These are phyloP conservation scores for Fonsecaea monophora DNA, from an alignment of 2,329 filamentous ascomycete species.

Conservation along the genomic window DNA sequence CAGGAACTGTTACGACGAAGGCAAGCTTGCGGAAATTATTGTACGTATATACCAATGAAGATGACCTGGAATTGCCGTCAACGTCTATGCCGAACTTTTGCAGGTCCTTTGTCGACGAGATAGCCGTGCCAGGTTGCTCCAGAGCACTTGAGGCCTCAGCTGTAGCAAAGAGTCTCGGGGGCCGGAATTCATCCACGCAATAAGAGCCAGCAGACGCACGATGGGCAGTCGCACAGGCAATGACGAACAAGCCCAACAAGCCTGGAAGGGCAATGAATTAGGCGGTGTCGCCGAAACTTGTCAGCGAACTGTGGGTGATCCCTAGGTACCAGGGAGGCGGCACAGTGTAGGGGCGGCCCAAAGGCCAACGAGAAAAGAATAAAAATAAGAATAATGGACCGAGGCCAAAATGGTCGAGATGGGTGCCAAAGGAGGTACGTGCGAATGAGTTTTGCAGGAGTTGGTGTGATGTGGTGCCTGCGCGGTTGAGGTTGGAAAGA, in stretches of 20 bases:
- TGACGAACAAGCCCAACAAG: slow-evolving; percentile 5
- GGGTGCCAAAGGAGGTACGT: slow-evolving; percentile 2
- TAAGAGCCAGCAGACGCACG: slow-evolving; percentile 12
- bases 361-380: background rate
- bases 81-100: slow-evolving; percentile 30
- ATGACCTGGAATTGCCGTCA: slow-evolving; percentile 12
- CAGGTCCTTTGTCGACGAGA: slow-evolving; percentile 27
- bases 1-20: slow-evolving; percentile 32
- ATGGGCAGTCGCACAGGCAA: slow-evolving; percentile 22
- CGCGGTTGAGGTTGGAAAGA: slow-evolving; percentile 21
- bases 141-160: slow-evolving; percentile 24
- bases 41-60: slow-evolving; percentile 35
- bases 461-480: background rate
- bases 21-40: slow-evolving; percentile 30
- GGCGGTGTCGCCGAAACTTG: slow-evolving; percentile 29
- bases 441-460: slow-evolving; percentile 1
- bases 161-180: slow-evolving; percentile 17
- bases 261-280: slow-evolving; percentile 25
- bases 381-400: slow-evolving; percentile 8
- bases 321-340: background rate
- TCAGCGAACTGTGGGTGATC: slow-evolving; percentile 8
- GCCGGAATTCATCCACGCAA: slow-evolving; percentile 23
- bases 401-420: slow-evolving; percentile 11
- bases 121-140: slow-evolving; percentile 25
- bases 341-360: slow-evolving; percentile 2